phyloP scores from a whole-genome alignment of 208 protist genomes.

The Acanthamoeba sp. region DNA sequence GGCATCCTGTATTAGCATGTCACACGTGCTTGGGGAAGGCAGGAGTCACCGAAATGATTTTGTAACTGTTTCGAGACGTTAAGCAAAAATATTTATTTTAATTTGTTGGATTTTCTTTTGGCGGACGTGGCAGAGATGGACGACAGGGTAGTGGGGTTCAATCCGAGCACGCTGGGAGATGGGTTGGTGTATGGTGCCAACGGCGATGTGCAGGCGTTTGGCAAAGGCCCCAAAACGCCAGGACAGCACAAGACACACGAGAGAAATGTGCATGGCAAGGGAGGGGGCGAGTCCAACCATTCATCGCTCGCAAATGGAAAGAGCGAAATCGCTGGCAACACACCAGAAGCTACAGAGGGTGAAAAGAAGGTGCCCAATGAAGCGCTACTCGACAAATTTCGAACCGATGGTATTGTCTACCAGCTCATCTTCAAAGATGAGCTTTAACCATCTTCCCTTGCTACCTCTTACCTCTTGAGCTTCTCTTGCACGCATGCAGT shows the following conservation, averaged over 20 bases:
- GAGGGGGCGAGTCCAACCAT: not conserved
- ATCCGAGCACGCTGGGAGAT: not conserved
- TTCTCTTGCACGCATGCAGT: not conserved
- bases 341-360: not conserved
- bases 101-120: not conserved
- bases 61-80: too few species aligned
- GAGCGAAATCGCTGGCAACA: not conserved
- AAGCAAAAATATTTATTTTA: not conserved
- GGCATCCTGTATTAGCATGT: slow-evolving; percentile 51
- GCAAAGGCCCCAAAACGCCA: not conserved
- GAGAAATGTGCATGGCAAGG: not conserved
- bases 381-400: not conserved
- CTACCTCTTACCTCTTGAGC: not conserved
- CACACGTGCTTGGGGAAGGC: too few species aligned
- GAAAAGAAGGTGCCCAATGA: not conserved
- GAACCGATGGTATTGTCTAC: not conserved
- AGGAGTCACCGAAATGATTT: too few species aligned
- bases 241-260: not conserved
- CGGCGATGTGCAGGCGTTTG: not conserved
- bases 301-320: not conserved
- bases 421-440: not conserved
- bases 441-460: not conserved
- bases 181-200: not conserved
- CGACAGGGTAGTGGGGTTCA: not conserved
- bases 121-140: not conserved